Evolutionary conservation across 2,329 filamentous ascomycete genomes (phyloP), one percentile per base, ranked within the genome.

Genomic region (Laburnicola sp.): DNA sequence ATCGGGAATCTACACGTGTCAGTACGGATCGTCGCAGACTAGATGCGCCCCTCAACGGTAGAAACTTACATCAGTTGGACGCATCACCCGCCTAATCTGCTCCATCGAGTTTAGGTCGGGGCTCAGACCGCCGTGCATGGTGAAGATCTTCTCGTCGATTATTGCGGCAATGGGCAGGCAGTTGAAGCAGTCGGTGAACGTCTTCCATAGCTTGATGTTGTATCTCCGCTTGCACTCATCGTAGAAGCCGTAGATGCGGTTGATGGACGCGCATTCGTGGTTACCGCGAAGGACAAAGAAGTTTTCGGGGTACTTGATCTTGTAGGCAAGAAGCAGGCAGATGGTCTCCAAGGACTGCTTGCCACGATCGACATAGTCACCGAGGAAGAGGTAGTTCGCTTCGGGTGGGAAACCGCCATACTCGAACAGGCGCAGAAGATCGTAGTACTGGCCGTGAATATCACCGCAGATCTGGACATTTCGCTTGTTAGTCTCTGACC

Each of bases 151-250:
- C 82, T 97, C 94, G 71, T 96, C 93, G 67, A 99, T 97, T 77
- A 99, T 99, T 63, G 94, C 93, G 51, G 93, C 94, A 75, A 99
- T 97, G 41, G 93, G 93, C 71, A 97, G 79, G 78, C 91, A 97
- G 82, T 99, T 99, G 85, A 99, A 99, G 83, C 92, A 97, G 75
- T 99, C 93, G 58, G 92, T 97, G 74, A 99, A 97, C 1, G 93
- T 97, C 84, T 99, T 99, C 93, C 93, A 97, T 56, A 97, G 83
- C 84, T 97, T 97, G 81, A 97, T 96, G 78, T 97, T 99, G 81
- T 96, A 97, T 65, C 93, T 85, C 72, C 94, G 88, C 82, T 99
- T 99, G 86, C 93, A 99, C 78, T 99, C 93, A 72, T 99, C 94
- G 81, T 99, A 99, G 81, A 99, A 99, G 54, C 94, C 94, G 75